Base-by-base conservation (phyloP, 768 basidiomycete species). In the Gyrodon lividus region DNA sequence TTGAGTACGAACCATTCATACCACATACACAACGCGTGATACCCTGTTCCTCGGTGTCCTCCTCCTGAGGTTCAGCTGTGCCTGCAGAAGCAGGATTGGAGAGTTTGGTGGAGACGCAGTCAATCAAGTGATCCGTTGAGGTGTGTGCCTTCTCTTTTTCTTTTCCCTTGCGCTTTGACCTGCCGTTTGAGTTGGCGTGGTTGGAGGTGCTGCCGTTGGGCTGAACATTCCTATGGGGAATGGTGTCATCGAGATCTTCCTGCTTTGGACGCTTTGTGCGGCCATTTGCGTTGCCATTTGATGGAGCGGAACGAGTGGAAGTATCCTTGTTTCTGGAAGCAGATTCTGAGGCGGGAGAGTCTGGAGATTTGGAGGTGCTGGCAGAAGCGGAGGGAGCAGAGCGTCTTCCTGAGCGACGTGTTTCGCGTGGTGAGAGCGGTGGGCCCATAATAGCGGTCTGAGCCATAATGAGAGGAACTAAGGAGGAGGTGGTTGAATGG, bases 1-100 rank as follows among this genome's bases (percentile, higher is more conserved):
- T 26, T 35, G 52, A 43, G 56, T 58, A 73, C 82, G 63, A 61
- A 92, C 87, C 88, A 57, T 82, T 78, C 71, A 82, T 85, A 56
- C 88, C 88, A 75, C 92, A 95, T 46, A 93, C 79, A 69, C 92
- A 95, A 58, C 92, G 86, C 65, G 92, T 94, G 54, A 81, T 66
- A 30, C 81, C 79, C 46, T 71, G 70, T 43, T 82, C 77, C 20
- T 73, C 85, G 41, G 77, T 78, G 52, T 70, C 75, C 48, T 72
- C 69, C 49, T 77, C 78, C 40, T 67, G 73, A 19, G 65, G 61
- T 26, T 71, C 69, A 17, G 69, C 70, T 16, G 76, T 74, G 31
- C 70, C 62, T 24, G 66, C 55, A 2, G 63, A 57, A 44, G 63
- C 43, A 49, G 68, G 67, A 16, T 57, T 48, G 22, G 59, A 61